Evolutionary conservation across 768 basidiomycete species (phyloP).

Genomic region (Psilocybe cubensis): DNA sequence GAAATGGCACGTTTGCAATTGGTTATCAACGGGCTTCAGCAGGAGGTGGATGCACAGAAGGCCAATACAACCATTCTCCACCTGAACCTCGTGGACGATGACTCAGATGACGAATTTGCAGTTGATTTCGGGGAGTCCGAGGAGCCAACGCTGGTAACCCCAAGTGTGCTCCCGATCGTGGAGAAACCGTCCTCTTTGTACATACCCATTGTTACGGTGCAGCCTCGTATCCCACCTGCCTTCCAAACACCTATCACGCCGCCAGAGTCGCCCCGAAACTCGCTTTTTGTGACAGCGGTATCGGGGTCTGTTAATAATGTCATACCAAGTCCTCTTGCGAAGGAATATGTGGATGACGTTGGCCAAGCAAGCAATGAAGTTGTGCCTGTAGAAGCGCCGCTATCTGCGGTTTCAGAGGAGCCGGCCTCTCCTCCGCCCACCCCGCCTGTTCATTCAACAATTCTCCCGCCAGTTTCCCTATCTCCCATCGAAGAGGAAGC

Average conservation of each 20-base stretch:
- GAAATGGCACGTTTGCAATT: conserved; percentile 53
- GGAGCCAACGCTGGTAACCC: conserved; percentile 26
- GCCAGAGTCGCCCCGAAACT: conserved; percentile 34
- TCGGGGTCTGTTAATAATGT: conserved; percentile 11
- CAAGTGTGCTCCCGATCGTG: conserved; percentile 1
- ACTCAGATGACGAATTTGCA: conserved; percentile 26
- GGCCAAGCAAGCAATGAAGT: neutral
- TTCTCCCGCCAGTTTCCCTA: conserved; percentile 11
- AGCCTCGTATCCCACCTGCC: conserved; percentile 20
- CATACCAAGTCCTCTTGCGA: conserved; percentile 8
- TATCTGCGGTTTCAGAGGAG: conserved; percentile 8
- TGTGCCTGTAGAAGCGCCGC: neutral
- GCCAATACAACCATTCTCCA: conserved; percentile 1
- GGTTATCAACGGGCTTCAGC: conserved; percentile 48
- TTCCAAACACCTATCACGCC: conserved; percentile 38
- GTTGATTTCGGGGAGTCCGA: conserved; percentile 23
- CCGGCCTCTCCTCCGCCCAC: conserved; percentile 23
- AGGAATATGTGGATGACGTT: conserved; percentile 1
- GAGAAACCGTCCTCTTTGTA: conserved; percentile 13
- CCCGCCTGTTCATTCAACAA: conserved; percentile 15
- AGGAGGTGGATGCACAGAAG: conserved; percentile 19
- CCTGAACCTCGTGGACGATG: conserved; percentile 15
- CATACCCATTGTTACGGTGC: conserved; percentile 23
- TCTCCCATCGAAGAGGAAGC: conserved; percentile 9
- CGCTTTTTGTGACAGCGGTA: conserved; percentile 17